Evolutionary conservation across 2,329 filamentous ascomycete genomes (phyloP).

Genomic region (Pseudopithomyces maydicus): DNA sequence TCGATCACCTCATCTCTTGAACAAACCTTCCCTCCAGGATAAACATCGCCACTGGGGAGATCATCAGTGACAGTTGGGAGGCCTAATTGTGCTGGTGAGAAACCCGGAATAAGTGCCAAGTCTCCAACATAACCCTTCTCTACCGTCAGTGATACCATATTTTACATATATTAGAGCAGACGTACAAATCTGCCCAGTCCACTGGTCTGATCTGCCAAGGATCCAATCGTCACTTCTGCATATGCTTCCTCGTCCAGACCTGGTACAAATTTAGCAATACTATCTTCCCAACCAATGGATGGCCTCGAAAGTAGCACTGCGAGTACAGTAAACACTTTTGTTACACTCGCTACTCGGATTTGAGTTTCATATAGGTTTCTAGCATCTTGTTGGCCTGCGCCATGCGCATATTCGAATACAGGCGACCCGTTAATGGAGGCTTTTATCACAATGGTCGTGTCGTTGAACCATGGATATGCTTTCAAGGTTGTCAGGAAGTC

Average conservation of each 20-base stretch:
- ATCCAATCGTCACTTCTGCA: constrained; percentile 24
- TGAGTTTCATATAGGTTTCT: constrained; percentile 17
- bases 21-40: constrained; percentile 25
- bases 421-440: constrained; percentile 23
- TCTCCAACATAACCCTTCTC: constrained; percentile 28
- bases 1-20: constrained; percentile 22
- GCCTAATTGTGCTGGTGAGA: constrained; percentile 18
- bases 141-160: neutral
- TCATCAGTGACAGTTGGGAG: constrained; percentile 21
- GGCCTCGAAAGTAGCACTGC: constrained; percentile 24
- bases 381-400: neutral
- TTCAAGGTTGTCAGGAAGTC: neutral
- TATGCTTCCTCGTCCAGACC: constrained; percentile 21
- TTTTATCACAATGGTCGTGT: constrained; percentile 30
- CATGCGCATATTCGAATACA: constrained; percentile 20
- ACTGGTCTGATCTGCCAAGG: constrained; percentile 28
- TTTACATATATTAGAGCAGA: neutral
- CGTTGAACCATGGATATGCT: constrained; percentile 6
- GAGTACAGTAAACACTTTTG: constrained; percentile 33
- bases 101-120: constrained; percentile 20
- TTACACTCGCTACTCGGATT: constrained; percentile 29
- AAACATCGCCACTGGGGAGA: constrained; percentile 28
- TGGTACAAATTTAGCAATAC: constrained; percentile 30
- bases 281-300: constrained; percentile 26
- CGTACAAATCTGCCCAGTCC: constrained; percentile 27